These are phyloP conservation scores for Berkeleyomyces basicola DNA, from an alignment of 2,329 filamentous ascomycete species.

Conservation along the genomic window DNA sequence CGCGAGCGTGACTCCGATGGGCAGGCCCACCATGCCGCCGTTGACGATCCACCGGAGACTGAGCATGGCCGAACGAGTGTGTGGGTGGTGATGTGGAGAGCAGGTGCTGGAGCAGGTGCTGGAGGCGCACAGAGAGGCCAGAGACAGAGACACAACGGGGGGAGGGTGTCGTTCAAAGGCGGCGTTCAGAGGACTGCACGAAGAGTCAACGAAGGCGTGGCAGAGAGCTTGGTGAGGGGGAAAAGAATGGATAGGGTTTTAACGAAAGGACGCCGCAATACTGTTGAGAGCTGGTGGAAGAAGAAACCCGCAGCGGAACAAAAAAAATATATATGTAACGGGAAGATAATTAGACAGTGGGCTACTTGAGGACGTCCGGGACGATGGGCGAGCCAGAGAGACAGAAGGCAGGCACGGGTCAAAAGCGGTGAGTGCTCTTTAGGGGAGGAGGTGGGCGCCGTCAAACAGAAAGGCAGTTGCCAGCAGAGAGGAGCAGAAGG, in stretches of 20 bases:
- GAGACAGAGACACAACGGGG: neutral
- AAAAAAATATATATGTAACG: neutral
- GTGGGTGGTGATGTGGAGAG: neutral
- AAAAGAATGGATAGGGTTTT: neutral
- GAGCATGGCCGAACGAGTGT: slow-evolving; percentile 19
- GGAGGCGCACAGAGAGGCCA: neutral
- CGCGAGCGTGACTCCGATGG: slow-evolving; percentile 32
- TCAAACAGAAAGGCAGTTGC: neutral
- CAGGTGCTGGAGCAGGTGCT: neutral
- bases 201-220: neutral
- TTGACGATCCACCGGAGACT: slow-evolving; percentile 30
- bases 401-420: neutral
- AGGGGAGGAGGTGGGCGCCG: neutral
- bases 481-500: neutral
- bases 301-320: neutral
- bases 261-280: neutral
- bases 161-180: neutral
- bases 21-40: slow-evolving; percentile 31
- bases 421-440: neutral
- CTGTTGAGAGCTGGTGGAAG: neutral
- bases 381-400: neutral
- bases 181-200: neutral
- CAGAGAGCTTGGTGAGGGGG: neutral
- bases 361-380: neutral
- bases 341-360: neutral